Conservation (phyloP, 352 stramenopile species). For the Phytopythium helicoides region DNA sequence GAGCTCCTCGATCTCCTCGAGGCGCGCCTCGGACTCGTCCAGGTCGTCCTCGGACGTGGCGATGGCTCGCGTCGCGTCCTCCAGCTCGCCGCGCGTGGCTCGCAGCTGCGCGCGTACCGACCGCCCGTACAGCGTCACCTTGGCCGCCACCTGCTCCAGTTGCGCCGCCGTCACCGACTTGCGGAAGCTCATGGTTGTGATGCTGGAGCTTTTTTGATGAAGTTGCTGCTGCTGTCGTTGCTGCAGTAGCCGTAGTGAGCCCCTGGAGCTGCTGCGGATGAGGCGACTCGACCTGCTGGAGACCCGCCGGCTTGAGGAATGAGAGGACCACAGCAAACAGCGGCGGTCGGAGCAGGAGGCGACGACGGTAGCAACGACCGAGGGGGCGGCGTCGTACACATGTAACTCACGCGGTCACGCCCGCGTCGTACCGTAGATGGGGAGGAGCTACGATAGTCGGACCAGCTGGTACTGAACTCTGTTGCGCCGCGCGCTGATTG, state of each 20-base stretch:
- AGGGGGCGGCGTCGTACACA: too few relatives aligned
- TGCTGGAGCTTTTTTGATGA: too few relatives aligned
- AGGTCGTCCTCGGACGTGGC: constrained; percentile 49
- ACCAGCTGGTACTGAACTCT: neutral
- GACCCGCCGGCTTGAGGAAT: too few relatives aligned
- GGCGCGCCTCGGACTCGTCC: constrained; percentile 41
- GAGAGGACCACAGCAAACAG: too few relatives aligned
- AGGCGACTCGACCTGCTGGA: too few relatives aligned
- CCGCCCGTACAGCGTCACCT: constrained; percentile 47
- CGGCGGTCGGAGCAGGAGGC: too few relatives aligned
- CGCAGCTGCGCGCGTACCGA: constrained; percentile 40
- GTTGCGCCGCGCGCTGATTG: constrained; percentile 3
- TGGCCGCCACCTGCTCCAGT: constrained; percentile 44
- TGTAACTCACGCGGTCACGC: too few relatives aligned
- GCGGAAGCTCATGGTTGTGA: constrained; percentile 2
- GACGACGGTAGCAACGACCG: too few relatives aligned
- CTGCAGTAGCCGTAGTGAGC: too few relatives aligned
- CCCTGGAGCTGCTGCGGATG: too few relatives aligned
- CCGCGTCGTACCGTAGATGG: too few relatives aligned
- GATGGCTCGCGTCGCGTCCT: constrained; percentile 32
- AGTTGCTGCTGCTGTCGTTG: too few relatives aligned
- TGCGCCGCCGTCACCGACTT: constrained; percentile 11
- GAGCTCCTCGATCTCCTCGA: constrained; percentile 67
- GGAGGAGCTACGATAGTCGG: neutral
- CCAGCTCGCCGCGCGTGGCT: constrained; percentile 31